Base-by-base conservation (phyloP, 2,329 filamentous ascomycete genomes). In the Lachnellula willkommii region DNA sequence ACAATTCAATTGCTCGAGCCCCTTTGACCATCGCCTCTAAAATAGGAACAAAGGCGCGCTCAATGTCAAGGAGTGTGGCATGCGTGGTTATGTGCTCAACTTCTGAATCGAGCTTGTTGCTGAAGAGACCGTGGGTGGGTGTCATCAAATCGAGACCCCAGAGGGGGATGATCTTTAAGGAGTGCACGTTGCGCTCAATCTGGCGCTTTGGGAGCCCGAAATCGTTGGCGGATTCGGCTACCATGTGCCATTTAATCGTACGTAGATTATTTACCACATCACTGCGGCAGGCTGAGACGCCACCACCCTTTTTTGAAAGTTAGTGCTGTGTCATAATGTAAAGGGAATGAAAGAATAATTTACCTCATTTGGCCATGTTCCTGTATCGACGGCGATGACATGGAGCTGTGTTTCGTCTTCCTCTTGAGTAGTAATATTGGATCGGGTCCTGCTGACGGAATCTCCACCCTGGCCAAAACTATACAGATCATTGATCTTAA, bases 11-110 rank as follows among this genome's bases (percentile, higher is more conserved):
- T 7, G 77, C 73, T 39, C 79, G 72, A 5, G 78, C 75, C 17
- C 77, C 75, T 61, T 75, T 75, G 43, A 82, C 77, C 43, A 80
- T 69, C 8, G 73, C 71, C 28, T 72, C 75, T 17, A 82, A 63
- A 12, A 79, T 74, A 1, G 79, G 79, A 43, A 82, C 73, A 64
- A 82, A 82, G n/a, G 75, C 78, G 55, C 69, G 70, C 50, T 77
- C 72, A 60, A 83, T 76, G 54, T 80, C 76, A n/a, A 47, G 45
- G 9, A 68, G 47, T 67, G 58, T 40, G 72, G 61, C 53, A 75
- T 66, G 66, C 73, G 56, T 63, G 69, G 60, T 53, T 78, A 65
- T 55, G 15, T 76, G 55, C 50, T 79, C 73, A 9, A 80, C 75
- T 60, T 79, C 74, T 0, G 75, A 73, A 54, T 79, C 74, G 4